These are phyloP conservation scores for Pleurotus cornucopiae DNA, from an alignment of 768 basidiomycete genomes.

Conservation along the genomic window DNA sequence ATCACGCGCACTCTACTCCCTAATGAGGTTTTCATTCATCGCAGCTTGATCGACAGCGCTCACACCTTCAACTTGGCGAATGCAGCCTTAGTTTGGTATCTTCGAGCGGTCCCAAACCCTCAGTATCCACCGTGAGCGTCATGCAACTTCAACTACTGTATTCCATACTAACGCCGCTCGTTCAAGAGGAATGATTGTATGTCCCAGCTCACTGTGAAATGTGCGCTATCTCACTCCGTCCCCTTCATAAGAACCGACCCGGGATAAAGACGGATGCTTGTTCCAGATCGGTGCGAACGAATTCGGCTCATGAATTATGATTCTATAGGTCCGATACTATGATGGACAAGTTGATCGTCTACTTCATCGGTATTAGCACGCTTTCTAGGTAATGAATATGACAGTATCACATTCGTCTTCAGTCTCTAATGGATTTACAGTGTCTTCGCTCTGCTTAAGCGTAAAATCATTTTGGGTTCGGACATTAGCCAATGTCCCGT, in stretches of 20 bases:
- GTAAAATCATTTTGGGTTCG: not conserved
- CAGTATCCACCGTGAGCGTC: not conserved
- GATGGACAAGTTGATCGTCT: not conserved
- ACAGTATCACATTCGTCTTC: not conserved
- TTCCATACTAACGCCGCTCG: not conserved
- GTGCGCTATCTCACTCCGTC: too few relatives aligned
- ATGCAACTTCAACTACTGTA: not conserved
- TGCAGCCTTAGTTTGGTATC: not conserved
- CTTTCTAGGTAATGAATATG: not conserved
- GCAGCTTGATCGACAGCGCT: not conserved
- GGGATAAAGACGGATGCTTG: not conserved
- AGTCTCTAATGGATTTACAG: not conserved
- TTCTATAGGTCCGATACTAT: not conserved
- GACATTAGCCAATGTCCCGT: not conserved
- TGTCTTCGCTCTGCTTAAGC: not conserved
- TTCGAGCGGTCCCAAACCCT: not conserved
- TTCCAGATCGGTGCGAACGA: too few relatives aligned
- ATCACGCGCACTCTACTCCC: not conserved
- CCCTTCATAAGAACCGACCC: not conserved
- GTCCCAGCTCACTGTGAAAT: too few relatives aligned
- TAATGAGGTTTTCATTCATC: too few relatives aligned
- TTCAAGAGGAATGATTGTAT: not conserved
- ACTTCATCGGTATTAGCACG: not conserved
- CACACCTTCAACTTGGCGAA: not conserved
- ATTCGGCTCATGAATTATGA: not conserved